These are phyloP conservation scores for Nannochloropsis gaditana DNA, from an alignment of 108 stramenopile genomes.

Conservation along the genomic window DNA sequence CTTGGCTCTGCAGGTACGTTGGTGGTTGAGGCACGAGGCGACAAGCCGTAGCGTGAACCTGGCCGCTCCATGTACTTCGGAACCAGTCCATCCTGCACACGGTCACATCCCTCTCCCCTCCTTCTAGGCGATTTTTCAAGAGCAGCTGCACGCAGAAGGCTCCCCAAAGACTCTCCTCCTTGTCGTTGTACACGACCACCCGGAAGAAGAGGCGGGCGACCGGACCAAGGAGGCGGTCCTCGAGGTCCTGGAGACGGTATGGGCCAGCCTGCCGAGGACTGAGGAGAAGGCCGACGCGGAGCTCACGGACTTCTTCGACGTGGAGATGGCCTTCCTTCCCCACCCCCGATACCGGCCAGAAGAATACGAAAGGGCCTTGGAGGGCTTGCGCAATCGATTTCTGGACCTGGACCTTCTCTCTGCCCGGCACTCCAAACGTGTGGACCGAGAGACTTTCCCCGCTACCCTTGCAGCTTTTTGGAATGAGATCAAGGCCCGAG, in stretches of 20 bases:
- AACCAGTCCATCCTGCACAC: too few relatives aligned
- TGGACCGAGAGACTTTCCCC: not conserved
- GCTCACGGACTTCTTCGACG: not conserved
- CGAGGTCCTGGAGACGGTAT: not conserved
- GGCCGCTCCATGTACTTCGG: too few relatives aligned
- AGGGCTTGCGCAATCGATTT: slow-evolving; percentile 6
- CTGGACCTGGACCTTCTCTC: not conserved
- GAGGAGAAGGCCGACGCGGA: not conserved
- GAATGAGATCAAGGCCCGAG: not conserved
- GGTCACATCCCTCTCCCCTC: not conserved
- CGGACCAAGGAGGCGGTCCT: slow-evolving; percentile 7
- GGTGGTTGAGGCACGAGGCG: too few relatives aligned
- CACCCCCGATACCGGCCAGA: not conserved
- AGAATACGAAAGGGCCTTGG: slow-evolving; percentile 8
- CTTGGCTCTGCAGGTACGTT: not conserved
- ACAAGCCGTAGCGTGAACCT: too few relatives aligned
- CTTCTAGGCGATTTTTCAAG: slow-evolving; percentile 16
- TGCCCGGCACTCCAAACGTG: not conserved
- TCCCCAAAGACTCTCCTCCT: not conserved
- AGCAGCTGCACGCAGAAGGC: slow-evolving; percentile 3
- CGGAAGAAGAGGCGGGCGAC: not conserved
- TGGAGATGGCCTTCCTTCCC: not conserved
- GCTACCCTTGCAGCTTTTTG: not conserved
- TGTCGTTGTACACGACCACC: not conserved
- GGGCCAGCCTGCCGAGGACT: not conserved